Evolutionary conservation across 306 rosid species (phyloP), one percentile per base, ranked within the genome.

Genomic region (Castanea crenata): DNA sequence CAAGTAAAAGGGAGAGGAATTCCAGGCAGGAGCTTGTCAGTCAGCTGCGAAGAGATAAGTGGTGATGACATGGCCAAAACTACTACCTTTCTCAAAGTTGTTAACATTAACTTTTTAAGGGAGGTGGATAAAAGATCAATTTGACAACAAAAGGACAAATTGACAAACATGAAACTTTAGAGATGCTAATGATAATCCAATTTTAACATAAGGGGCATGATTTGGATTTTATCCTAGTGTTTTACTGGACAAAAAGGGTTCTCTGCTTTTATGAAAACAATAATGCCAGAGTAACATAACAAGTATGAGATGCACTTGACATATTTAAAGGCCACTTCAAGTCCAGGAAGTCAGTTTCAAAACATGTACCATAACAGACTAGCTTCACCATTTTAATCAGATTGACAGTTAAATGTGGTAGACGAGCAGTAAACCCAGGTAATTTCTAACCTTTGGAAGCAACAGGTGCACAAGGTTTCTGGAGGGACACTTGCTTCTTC

Each of bases 401-500:
- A 67, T 12, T 13, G 72, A 19, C 72, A 35, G 18, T 8, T 68
- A 68, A 68, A 68, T n/a, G 21, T 68, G 9, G 5, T 68, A 16
- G 23, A 34, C 52, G 35, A 62, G 29, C 34, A 44, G 61, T 65
- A 13, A 0, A 52, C 74, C 21, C 69, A 29, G 46, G 61, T 32
- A 29, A 54, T 75, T 74, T 73, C 80, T 65, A 76, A 92, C 99
- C 98, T 91, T 85, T 90, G 35, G 87, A 83, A 81, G 91, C 72
- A 69, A 51, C 74, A 76, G 90, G 79, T 76, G 90, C 72, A 69
- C 51, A 76, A 78, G 90, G 80, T 76, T 75, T 86, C 83, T 86
- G 96, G 44, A 84, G 78, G 55, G 90, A 82, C 55, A 81, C 74
- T 78, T 89, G 97, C 78, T 85, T 90, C 89, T 93, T 95, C 96